Percentiles rank a stretch among this genome's conserved stretches.
phyloP scores from a whole-genome alignment of 169 alveolate genomes.

The Theileria orientalis region DNA sequence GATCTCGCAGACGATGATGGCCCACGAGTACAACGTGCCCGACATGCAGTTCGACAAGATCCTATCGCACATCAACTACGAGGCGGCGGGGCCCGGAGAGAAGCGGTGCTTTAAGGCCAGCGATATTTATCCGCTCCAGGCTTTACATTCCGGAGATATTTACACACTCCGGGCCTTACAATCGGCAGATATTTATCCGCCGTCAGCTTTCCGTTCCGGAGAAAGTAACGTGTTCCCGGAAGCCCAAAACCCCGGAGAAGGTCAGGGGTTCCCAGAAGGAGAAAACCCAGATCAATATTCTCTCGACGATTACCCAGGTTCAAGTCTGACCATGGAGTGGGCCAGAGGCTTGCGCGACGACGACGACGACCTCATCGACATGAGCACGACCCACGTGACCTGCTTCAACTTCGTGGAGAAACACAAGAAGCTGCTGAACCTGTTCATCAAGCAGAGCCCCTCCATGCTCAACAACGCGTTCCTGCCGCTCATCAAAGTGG shows the following conservation, averaged over 20 bases:
- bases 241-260: background rate
- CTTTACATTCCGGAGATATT: background rate
- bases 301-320: slow-evolving; percentile 5
- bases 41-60: slow-evolving; percentile 28
- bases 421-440: slow-evolving; percentile 71
- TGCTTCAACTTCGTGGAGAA: slow-evolving; percentile 65
- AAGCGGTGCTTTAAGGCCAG: too few relatives aligned
- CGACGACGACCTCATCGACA: slow-evolving; percentile 32
- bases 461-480: slow-evolving; percentile 78
- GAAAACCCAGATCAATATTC: slow-evolving; percentile 21
- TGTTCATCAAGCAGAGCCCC: slow-evolving; percentile 80
- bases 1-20: slow-evolving; percentile 34
- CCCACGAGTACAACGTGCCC: slow-evolving; percentile 34
- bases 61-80: slow-evolving; percentile 45
- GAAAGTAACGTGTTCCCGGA: slow-evolving; percentile 1
- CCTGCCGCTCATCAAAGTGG: slow-evolving; percentile 77
- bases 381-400: slow-evolving; percentile 60
- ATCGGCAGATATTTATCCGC: background rate
- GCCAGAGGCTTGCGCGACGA: slow-evolving; percentile 30
- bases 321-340: too few relatives aligned
- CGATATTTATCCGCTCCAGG: too few relatives aligned
- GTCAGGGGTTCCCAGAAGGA: slow-evolving; percentile 20
- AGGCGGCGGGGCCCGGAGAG: too few relatives aligned
- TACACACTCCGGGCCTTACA: background rate
- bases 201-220: background rate